A percentile compares a stretch with the other conserved stretches of the same genome.
Evolutionary conservation across 176 grass and related monocot species (phyloP).

Genomic region (Oryza coarctata): DNA sequence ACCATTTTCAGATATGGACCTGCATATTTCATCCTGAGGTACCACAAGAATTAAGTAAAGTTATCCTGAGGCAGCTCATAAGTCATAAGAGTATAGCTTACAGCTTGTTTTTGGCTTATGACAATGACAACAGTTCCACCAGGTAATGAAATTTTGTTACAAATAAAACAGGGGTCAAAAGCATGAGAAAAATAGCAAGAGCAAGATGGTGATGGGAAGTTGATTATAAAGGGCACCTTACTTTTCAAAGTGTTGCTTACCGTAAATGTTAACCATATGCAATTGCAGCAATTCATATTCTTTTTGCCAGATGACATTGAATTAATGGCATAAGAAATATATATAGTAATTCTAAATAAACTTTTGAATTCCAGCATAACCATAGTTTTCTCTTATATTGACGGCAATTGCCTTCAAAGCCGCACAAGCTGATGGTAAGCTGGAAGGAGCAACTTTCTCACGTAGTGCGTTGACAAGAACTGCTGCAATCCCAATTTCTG

Average conservation of each 20-base stretch:
- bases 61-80: constrained; percentile 7
- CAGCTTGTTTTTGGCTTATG: constrained; percentile 13
- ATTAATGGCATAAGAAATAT: background rate
- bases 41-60: constrained; percentile 21
- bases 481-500: constrained; percentile 79
- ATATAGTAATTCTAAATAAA: background rate
- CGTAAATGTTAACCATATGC: background rate
- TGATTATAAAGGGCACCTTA: background rate
- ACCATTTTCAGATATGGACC: constrained; percentile 84
- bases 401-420: constrained; percentile 92
- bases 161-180: background rate
- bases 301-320: background rate
- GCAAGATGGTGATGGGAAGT: background rate
- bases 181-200: constrained; percentile 9
- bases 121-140: background rate
- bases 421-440: constrained; percentile 76
- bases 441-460: constrained; percentile 55
- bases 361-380: background rate
- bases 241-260: background rate
- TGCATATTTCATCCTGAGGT: constrained; percentile 93
- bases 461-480: constrained; percentile 70
- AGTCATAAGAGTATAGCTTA: background rate
- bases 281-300: constrained; percentile 16
- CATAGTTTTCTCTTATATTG: constrained; percentile 63
- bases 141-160: background rate